Evolutionary conservation across 345 rosid species (phyloP).

Genomic region (Abelmoschus esculentus): DNA sequence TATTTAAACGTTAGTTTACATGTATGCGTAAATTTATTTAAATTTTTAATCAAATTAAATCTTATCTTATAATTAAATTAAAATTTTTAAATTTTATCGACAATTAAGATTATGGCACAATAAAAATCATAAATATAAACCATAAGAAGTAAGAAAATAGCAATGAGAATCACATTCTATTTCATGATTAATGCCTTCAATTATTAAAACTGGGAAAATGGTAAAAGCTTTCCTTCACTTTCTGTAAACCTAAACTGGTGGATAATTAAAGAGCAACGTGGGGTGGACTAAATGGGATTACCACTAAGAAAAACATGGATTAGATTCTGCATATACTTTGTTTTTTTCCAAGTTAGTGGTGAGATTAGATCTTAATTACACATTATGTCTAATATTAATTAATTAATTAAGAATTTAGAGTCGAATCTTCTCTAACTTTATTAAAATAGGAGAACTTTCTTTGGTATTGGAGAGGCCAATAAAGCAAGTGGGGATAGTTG

Average conservation of each 20-base stretch:
- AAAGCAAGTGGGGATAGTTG: conserved; percentile 11
- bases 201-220: conserved; percentile 4
- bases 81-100: too few species aligned
- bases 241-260: background rate
- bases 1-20: too few species aligned
- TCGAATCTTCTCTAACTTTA: conserved; percentile 16
- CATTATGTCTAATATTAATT: background rate
- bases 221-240: background rate
- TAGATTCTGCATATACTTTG: conserved; percentile 16
- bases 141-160: too few species aligned
- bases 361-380: conserved; percentile 6
- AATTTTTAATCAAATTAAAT: too few species aligned
- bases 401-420: background rate
- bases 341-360: conserved; percentile 18
- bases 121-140: too few species aligned
- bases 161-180: too few species aligned
- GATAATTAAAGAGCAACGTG: background rate
- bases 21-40: too few species aligned
- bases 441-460: background rate
- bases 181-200: background rate
- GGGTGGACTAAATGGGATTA: conserved; percentile 17
- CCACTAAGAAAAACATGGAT: conserved; percentile 30
- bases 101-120: too few species aligned
- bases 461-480: conserved; percentile 21
- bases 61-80: too few species aligned